Percentiles rank a stretch among this genome's conserved stretches.
These are phyloP conservation scores for Phalaenopsis equestris DNA, from an alignment of 106 monocot genomes.

Conservation along the genomic window DNA sequence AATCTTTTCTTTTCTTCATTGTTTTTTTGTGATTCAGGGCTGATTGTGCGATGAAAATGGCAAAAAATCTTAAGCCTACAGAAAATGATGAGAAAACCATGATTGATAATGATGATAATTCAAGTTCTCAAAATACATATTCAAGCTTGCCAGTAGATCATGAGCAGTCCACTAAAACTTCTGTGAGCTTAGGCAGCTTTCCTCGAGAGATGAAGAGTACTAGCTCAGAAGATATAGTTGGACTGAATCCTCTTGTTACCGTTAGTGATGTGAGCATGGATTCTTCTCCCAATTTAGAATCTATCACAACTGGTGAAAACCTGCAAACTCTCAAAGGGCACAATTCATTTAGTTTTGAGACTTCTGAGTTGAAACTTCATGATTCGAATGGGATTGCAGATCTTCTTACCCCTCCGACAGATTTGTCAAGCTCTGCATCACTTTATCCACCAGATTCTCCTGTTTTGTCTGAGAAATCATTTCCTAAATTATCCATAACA, in stretches of 20 bases:
- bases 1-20: constrained; percentile 5
- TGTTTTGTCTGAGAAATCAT: constrained; percentile 66
- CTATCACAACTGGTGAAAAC: constrained; percentile 22
- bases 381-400: constrained; percentile 37
- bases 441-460: constrained; percentile 55
- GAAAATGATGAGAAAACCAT: constrained; percentile 39
- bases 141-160: constrained; percentile 55
- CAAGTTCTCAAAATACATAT: constrained; percentile 45
- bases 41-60: constrained; percentile 73
- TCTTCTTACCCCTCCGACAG: constrained; percentile 19
- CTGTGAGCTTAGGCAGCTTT: constrained; percentile 55
- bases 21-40: constrained; percentile 43
- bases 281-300: constrained; percentile 9
- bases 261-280: constrained; percentile 21
- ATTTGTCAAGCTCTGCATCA: constrained; percentile 37
- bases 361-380: constrained; percentile 21
- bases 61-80: constrained; percentile 54
- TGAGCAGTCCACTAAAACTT: constrained; percentile 60
- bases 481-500: constrained; percentile 29
- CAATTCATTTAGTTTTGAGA: constrained; percentile 15
- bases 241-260: constrained; percentile 18
- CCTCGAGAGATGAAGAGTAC: constrained; percentile 70
- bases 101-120: constrained; percentile 53
- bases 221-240: constrained; percentile 47
- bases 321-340: constrained; percentile 13